Percentiles rank a stretch among this genome's conserved stretches.
Conservation (phyloP, 768 basidiomycete genomes). For the Flagelloscypha sp. region DNA sequence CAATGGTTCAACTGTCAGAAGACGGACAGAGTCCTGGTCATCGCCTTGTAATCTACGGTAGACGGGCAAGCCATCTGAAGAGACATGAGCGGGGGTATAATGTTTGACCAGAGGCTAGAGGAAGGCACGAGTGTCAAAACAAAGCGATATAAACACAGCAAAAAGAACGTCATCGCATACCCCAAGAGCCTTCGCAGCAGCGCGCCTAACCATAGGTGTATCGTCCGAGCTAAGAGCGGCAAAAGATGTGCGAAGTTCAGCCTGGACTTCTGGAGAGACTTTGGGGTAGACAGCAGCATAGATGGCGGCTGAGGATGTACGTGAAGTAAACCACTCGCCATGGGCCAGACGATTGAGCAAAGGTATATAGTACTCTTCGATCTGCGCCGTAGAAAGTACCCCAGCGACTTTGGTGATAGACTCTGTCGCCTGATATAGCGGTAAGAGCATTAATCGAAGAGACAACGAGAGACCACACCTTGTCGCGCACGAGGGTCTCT, state of each 20-base stretch:
- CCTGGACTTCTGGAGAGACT: conserved; percentile 64
- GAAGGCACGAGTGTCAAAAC: conserved; percentile 12
- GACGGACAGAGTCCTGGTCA: conserved; percentile 95
- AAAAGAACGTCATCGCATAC: conserved; percentile 37
- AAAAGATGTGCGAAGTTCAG: conserved; percentile 84
- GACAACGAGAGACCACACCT: conserved; percentile 41
- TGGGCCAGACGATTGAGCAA: conserved; percentile 80
- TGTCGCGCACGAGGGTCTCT: conserved; percentile 96
- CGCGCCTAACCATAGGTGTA: conserved; percentile 96
- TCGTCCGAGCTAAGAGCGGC: conserved; percentile 81
- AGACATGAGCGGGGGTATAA: conserved; percentile 70
- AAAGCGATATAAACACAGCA: neutral
- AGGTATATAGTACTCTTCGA: conserved; percentile 89
- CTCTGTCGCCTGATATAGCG: conserved; percentile 69
- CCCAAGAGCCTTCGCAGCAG: conserved; percentile 93
- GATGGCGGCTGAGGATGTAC: conserved; percentile 91
- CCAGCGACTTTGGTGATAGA: conserved; percentile 86
- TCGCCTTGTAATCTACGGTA: conserved; percentile 92
- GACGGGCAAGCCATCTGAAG: conserved; percentile 83
- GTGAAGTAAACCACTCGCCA: conserved; percentile 98
- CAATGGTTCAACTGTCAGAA: conserved; percentile 91
- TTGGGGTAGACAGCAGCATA: conserved; percentile 86
- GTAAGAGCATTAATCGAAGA: conserved; percentile 8
- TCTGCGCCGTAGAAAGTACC: conserved; percentile 66
- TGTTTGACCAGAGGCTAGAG: conserved; percentile 69